A percentile compares a stretch with the other conserved stretches of the same genome.
phyloP scores from a whole-genome alignment of 2,329 filamentous ascomycete species.

The Monosporascus sp. region DNA sequence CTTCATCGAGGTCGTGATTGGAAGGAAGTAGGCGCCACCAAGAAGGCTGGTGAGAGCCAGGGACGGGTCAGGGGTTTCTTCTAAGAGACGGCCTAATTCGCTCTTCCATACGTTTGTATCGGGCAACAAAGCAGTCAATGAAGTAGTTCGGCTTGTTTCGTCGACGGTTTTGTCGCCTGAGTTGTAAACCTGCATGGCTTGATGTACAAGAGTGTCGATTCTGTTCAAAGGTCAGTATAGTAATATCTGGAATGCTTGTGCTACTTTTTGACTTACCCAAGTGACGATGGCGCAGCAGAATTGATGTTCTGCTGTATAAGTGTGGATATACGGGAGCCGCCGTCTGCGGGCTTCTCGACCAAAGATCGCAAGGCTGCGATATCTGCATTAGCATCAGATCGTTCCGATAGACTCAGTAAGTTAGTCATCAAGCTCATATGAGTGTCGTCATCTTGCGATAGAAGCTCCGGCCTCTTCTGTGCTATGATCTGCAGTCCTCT shows the following conservation, averaged over 20 bases:
- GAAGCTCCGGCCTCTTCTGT: slow-evolving; percentile 36
- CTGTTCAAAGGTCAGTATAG: slow-evolving; percentile 26
- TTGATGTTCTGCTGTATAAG: slow-evolving; percentile 54
- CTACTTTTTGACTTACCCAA: slow-evolving; percentile 37
- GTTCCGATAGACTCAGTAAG: slow-evolving; percentile 49
- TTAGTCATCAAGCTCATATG: slow-evolving; percentile 47
- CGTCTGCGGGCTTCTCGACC: slow-evolving; percentile 38
- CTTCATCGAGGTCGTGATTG: slow-evolving; percentile 29
- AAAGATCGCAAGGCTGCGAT: slow-evolving; percentile 37
- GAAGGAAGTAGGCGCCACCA: slow-evolving; percentile 63
- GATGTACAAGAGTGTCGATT: slow-evolving; percentile 48
- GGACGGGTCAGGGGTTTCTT: slow-evolving; percentile 50
- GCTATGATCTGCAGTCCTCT: slow-evolving; percentile 43
- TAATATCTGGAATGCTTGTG: neutral
- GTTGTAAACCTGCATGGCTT: slow-evolving; percentile 35
- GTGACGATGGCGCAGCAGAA: slow-evolving; percentile 39
- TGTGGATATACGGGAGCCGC: slow-evolving; percentile 38
- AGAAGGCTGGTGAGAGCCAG: slow-evolving; percentile 70
- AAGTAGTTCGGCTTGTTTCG: slow-evolving; percentile 18
- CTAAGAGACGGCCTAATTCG: slow-evolving; percentile 53
- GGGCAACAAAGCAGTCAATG: slow-evolving; percentile 49
- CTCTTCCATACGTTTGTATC: slow-evolving; percentile 58
- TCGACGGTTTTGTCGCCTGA: slow-evolving; percentile 27
- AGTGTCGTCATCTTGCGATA: slow-evolving; percentile 38
- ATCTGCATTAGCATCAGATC: slow-evolving; percentile 32